Base-by-base conservation (phyloP, 2,329 filamentous ascomycete genomes). In the Macroventuria anomochaeta region DNA sequence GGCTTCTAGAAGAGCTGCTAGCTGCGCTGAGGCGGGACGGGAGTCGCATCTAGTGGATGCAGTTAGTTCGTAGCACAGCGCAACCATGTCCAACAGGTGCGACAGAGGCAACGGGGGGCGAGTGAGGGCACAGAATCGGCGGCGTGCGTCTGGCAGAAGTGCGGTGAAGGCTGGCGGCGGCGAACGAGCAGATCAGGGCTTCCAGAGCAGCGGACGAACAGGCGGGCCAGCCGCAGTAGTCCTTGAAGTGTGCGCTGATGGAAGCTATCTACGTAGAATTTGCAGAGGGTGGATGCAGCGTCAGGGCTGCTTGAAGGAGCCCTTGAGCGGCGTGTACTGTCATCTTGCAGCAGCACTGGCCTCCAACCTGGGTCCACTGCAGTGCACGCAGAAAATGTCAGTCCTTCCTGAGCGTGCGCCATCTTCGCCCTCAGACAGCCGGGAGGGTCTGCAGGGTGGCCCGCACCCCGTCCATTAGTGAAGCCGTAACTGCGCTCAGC, bases 1-100 rank as follows among this genome's bases (percentile, higher is more conserved):
- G 53, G 57, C 70, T 75, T 75, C 72, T 74, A 71, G 72, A 75
- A 75, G 59, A 60, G 62, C 44, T 58, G 64, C 68, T 69, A 72
- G 68, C 64, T 60, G 62, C 52, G 57, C 50, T 54, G 32, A 50
- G 37, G 57, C 64, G 59, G 58, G 62, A 65, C 62, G 57, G 63
- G 59, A 61, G 56, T 58, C 55, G 61, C 58, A 55, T 63, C 59
- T 61, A 60, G 57, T 51, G 55, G 59, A 44, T 42, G 40, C 48
- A 61, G 56, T 29, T 48, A 54, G 52, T 31, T 31, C 32, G 60
- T 59, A 54, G 59, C 55, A 61, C 59, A 55, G 61, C 53, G 52
- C 56, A 53, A 53, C 56, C 56, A 62, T 58, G 67, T 64, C 63
- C 58, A 67, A 63, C 62, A 59, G 63, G 60, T 65, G 60, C 61